These are phyloP conservation scores for Geosmithia putterillii DNA, from an alignment of 2,329 filamentous ascomycete species.

Conservation along the genomic window DNA sequence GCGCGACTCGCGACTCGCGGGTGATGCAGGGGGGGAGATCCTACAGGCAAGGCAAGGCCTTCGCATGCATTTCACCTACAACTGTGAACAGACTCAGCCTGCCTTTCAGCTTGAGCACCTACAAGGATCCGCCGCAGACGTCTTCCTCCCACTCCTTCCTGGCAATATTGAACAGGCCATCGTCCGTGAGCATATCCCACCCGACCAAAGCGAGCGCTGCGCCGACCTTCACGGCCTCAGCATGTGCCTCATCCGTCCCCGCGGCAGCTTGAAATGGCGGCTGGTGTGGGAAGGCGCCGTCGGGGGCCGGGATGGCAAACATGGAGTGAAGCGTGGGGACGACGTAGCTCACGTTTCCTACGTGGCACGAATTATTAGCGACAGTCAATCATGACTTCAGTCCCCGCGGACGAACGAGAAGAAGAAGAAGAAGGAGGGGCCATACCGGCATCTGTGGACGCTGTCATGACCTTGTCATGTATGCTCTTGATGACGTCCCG, in stretches of 20 bases:
- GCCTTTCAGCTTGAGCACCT: no score
- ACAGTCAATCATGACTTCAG: no score
- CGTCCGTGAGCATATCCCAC: constrained; percentile 8
- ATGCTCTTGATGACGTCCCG: background rate
- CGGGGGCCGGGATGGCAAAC: constrained; percentile 34
- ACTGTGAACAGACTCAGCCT: no score
- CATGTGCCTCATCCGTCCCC: constrained; percentile 8
- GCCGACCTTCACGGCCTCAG: constrained; percentile 9
- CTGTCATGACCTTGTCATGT: constrained; percentile 21
- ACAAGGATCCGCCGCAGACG: no score
- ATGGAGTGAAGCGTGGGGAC: constrained; percentile 41
- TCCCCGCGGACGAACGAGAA: no score
- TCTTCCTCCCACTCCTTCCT: constrained; percentile 10
- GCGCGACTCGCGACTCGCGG: no score
- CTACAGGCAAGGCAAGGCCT: no score
- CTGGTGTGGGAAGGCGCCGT: constrained; percentile 8
- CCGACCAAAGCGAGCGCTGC: constrained; percentile 10
- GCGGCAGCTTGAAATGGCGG: constrained; percentile 11
- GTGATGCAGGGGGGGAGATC: no score
- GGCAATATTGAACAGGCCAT: constrained; percentile 9
- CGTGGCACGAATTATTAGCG: constrained; percentile 21
- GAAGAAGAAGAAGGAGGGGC: background rate
- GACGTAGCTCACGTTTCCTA: constrained; percentile 44
- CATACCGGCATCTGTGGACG: background rate
- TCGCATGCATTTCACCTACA: no score